A percentile compares a stretch with the other conserved stretches of the same genome.
phyloP scores from a whole-genome alignment of 1,139 yeast genomes.

The Yamadazyma dushanensis region DNA sequence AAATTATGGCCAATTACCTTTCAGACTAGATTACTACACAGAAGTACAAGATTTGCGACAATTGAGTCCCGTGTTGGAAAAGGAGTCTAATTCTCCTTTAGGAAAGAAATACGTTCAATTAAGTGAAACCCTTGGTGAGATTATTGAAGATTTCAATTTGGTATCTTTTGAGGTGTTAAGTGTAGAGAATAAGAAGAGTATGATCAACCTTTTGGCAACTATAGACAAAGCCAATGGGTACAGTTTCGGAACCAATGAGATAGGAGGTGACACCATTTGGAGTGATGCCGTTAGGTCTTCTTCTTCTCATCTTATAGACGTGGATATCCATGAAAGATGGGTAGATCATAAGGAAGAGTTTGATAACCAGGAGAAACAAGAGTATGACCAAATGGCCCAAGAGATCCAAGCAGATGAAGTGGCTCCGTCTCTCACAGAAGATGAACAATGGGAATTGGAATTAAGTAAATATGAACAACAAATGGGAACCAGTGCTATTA shows the following conservation, averaged over 20 bases:
- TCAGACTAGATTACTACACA: slow-evolving; percentile 81
- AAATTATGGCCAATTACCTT: slow-evolving; percentile 60
- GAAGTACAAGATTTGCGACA: slow-evolving; percentile 83
- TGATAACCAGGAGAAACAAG: slow-evolving; percentile 60
- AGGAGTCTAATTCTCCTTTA: slow-evolving; percentile 58
- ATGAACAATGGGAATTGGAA: slow-evolving; percentile 72
- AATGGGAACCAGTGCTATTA: slow-evolving; percentile 12
- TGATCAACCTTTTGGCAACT: slow-evolving; percentile 75
- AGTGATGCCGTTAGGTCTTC: slow-evolving; percentile 88
- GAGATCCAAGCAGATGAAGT: slow-evolving; percentile 30
- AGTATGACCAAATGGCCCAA: slow-evolving; percentile 31
- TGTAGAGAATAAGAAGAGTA: slow-evolving; percentile 86
- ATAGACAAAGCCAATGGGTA: slow-evolving; percentile 94
- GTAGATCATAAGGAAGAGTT: slow-evolving; percentile 77
- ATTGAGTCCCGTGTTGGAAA: slow-evolving; percentile 66
- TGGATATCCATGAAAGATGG: slow-evolving; percentile 95
- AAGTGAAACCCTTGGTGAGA: slow-evolving; percentile 77
- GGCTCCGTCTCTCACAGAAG: slow-evolving; percentile 46
- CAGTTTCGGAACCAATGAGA: slow-evolving; percentile 85
- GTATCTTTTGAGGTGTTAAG: slow-evolving; percentile 88
- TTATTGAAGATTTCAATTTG: slow-evolving; percentile 83
- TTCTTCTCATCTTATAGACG: slow-evolving; percentile 48
- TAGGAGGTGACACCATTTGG: slow-evolving; percentile 97
- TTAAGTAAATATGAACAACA: slow-evolving; percentile 52
- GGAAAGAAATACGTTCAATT: slow-evolving; percentile 67